Percentiles rank a stretch among this genome's conserved stretches.
These are phyloP conservation scores for Schoenoplectus tabernaemontani DNA, from an alignment of 202 grass and related monocot genomes.

Conservation along the genomic window DNA sequence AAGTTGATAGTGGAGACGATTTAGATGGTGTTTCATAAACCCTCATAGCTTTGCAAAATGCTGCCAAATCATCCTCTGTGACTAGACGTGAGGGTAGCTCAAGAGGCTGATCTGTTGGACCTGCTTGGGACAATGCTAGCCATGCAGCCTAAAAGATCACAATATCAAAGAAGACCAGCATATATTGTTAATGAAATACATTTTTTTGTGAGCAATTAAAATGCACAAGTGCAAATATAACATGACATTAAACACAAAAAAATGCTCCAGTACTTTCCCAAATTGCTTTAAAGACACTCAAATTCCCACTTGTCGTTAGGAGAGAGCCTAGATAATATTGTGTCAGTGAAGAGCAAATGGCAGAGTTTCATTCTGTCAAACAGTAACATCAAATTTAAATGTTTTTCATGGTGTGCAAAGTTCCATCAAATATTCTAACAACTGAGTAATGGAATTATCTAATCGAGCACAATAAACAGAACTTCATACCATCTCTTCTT, in stretches of 20 bases:
- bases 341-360: background rate
- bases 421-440: background rate
- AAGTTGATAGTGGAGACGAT: background rate
- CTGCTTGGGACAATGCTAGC: constrained; percentile 56
- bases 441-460: background rate
- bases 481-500: constrained; percentile 65
- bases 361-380: background rate
- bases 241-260: background rate
- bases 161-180: background rate
- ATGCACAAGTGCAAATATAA: background rate
- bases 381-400: background rate
- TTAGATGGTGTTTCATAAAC: constrained; percentile 46
- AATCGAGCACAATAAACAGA: background rate
- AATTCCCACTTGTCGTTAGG: background rate
- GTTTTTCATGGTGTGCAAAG: background rate
- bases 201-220: background rate
- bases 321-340: background rate
- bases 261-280: background rate
- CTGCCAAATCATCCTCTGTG: constrained; percentile 68
- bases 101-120: constrained; percentile 46
- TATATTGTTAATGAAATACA: background rate
- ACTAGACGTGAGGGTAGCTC: constrained; percentile 77
- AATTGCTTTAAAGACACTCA: background rate
- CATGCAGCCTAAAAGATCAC: constrained; percentile 52
- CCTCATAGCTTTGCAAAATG: constrained; percentile 89